phyloP scores from a whole-genome alignment of 352 stramenopile species.

The Globisporangium perplexum region DNA sequence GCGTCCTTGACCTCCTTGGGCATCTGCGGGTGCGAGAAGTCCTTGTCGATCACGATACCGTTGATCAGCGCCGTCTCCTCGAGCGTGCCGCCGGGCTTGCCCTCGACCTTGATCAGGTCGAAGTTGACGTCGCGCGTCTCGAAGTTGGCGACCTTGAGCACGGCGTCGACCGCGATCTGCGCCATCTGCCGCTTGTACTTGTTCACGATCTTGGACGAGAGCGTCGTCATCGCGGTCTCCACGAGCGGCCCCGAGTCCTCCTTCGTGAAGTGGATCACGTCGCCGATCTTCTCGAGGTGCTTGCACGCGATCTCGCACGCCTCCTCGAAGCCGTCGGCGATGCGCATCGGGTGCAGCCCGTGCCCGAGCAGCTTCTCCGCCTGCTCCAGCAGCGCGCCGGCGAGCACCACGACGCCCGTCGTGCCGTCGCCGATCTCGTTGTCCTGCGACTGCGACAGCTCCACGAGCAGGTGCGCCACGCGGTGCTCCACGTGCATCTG shows the following conservation, averaged over 20 bases:
- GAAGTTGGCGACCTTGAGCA: constrained; percentile 97
- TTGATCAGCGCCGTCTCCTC: constrained; percentile 98
- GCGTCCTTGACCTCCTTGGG: constrained; percentile 95
- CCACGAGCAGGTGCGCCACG: constrained; percentile 97
- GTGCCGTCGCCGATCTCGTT: constrained; percentile 99
- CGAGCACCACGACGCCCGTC: constrained; percentile 99
- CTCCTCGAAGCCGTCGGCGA: constrained; percentile 98
- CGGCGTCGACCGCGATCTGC: constrained; percentile 97
- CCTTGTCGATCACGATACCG: constrained; percentile 99
- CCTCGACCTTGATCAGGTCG: constrained; percentile 99
- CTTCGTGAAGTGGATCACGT: constrained; percentile 95
- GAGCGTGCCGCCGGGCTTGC: constrained; percentile 96
- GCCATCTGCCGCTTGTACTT: constrained; percentile 98
- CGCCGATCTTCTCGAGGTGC: constrained; percentile 93
- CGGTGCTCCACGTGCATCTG: constrained; percentile 99
- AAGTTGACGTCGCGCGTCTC: constrained; percentile 99
- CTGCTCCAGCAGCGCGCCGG: constrained; percentile 96
- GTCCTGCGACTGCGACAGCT: constrained; percentile 98
- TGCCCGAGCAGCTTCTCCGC: constrained; percentile 95
- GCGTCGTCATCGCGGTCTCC: constrained; percentile 97
- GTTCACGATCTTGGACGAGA: constrained; percentile 99
- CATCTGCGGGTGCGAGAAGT: constrained; percentile 99
- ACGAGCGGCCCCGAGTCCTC: constrained; percentile 95
- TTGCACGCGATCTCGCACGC: constrained; percentile 96
- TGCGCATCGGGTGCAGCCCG: constrained; percentile 97